These are phyloP conservation scores for Phyllosticta citribraziliensis DNA, from an alignment of 2,329 filamentous ascomycete genomes.

Conservation along the genomic window DNA sequence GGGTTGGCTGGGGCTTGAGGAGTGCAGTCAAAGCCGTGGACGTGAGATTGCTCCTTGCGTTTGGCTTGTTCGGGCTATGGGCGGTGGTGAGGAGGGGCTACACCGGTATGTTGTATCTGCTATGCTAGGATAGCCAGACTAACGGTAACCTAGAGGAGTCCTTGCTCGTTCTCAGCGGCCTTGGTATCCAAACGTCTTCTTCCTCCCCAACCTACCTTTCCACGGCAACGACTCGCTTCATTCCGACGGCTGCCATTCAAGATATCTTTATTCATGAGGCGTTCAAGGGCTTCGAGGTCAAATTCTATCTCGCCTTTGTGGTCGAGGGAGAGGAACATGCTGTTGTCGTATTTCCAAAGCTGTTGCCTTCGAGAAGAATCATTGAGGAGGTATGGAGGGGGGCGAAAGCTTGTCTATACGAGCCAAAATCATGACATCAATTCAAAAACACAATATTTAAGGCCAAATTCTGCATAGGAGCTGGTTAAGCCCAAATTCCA, in stretches of 20 bases:
- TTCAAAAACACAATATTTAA: neutral
- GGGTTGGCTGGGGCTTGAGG: conserved; percentile 21
- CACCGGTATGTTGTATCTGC: conserved; percentile 32
- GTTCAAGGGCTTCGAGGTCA: conserved; percentile 82
- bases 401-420: conserved; percentile 71
- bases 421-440: conserved; percentile 26
- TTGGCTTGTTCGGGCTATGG: conserved; percentile 33
- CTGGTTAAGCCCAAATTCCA: too few species aligned
- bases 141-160: conserved; percentile 57
- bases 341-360: conserved; percentile 85
- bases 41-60: conserved; percentile 26
- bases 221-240: conserved; percentile 58
- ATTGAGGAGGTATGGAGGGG: conserved; percentile 89
- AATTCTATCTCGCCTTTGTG: conserved; percentile 81
- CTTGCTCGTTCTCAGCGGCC: conserved; percentile 73
- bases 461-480: too few species aligned
- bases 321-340: conserved; percentile 81
- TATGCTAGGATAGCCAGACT: conserved; percentile 12
- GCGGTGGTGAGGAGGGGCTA: conserved; percentile 39
- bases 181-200: conserved; percentile 82
- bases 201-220: conserved; percentile 59
- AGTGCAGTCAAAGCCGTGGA: conserved; percentile 32
- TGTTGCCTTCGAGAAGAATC: conserved; percentile 64
- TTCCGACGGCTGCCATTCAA: conserved; percentile 83
- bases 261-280: conserved; percentile 94